These are phyloP conservation scores for Pseudohalonectria lignicola DNA, from an alignment of 2,329 filamentous ascomycete genomes.

Conservation along the genomic window DNA sequence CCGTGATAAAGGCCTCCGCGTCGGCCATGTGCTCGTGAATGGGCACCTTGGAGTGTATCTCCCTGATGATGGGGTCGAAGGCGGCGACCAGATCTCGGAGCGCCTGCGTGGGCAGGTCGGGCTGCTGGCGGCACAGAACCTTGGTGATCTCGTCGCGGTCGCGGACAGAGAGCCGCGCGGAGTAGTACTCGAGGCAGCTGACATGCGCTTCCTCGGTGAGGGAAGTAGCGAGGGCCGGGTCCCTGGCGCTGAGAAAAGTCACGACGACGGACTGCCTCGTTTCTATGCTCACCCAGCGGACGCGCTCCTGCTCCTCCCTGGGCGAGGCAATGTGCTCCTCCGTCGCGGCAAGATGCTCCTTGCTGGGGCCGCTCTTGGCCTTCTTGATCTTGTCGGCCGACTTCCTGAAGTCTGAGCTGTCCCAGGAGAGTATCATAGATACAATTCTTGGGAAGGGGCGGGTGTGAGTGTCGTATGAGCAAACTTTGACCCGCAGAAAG, in stretches of 20 bases:
- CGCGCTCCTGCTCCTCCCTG: constrained; percentile 45
- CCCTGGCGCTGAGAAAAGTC: constrained; percentile 48
- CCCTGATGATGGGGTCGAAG: constrained; percentile 65
- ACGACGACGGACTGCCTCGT: constrained; percentile 49
- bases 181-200: constrained; percentile 58
- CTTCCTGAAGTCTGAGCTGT: constrained; percentile 59
- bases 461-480: no score
- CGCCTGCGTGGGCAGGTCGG: constrained; percentile 61
- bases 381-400: constrained; percentile 54
- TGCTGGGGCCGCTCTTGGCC: constrained; percentile 43
- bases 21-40: constrained; percentile 58
- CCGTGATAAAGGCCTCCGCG: constrained; percentile 56
- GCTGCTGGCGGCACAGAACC: constrained; percentile 55
- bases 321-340: constrained; percentile 42
- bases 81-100: constrained; percentile 54
- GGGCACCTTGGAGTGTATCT: constrained; percentile 60
- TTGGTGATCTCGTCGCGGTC: constrained; percentile 63
- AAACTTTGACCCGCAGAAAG: no score
- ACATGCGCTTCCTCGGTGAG: constrained; percentile 51
- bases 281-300: constrained; percentile 42
- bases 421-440: constrained; percentile 61
- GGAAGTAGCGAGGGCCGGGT: constrained; percentile 29
- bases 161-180: constrained; percentile 57
- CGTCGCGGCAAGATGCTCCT: constrained; percentile 51
- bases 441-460: constrained; percentile 55